Conservation (phyloP, 2,329 filamentous ascomycete species). For the Akanthomyces muscarius region DNA sequence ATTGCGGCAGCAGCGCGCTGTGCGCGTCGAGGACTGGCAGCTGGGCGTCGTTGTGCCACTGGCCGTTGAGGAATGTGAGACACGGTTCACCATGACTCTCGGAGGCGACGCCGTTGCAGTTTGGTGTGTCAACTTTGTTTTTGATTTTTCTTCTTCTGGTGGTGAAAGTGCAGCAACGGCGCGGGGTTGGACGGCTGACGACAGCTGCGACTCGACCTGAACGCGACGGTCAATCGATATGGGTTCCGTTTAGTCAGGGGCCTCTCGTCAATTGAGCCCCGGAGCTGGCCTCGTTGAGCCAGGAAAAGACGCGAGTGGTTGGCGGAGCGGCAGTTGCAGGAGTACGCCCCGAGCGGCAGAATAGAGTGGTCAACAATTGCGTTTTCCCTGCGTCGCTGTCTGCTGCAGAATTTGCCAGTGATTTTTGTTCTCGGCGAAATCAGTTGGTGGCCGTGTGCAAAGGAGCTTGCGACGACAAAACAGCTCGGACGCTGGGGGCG, state of each 20-base stretch:
- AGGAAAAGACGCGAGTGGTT: too few species aligned
- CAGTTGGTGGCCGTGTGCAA: not conserved
- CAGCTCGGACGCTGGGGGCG: not conserved
- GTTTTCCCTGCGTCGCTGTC: too few species aligned
- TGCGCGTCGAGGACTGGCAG: conserved; percentile 1
- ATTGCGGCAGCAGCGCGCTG: not conserved
- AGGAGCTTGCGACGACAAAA: not conserved
- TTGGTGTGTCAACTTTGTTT: not conserved
- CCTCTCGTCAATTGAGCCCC: too few species aligned
- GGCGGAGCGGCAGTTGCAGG: too few species aligned
- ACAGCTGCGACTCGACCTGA: too few species aligned
- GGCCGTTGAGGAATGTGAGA: conserved; percentile 9
- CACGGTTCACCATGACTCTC: conserved; percentile 8
- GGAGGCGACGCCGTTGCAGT: not conserved
- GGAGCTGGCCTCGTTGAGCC: too few species aligned
- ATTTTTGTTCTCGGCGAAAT: not conserved
- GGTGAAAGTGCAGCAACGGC: too few species aligned
- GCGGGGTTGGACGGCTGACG: too few species aligned
- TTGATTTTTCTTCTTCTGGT: not conserved
- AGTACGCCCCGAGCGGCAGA: too few species aligned
- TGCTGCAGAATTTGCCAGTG: not conserved
- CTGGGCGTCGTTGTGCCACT: not conserved
- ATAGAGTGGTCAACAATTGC: too few species aligned
- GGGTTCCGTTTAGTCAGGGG: too few species aligned
- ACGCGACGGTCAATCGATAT: too few species aligned